These are phyloP conservation scores for Cordyceps pruinosa DNA, from an alignment of 2,329 filamentous ascomycete genomes.

Conservation along the genomic window DNA sequence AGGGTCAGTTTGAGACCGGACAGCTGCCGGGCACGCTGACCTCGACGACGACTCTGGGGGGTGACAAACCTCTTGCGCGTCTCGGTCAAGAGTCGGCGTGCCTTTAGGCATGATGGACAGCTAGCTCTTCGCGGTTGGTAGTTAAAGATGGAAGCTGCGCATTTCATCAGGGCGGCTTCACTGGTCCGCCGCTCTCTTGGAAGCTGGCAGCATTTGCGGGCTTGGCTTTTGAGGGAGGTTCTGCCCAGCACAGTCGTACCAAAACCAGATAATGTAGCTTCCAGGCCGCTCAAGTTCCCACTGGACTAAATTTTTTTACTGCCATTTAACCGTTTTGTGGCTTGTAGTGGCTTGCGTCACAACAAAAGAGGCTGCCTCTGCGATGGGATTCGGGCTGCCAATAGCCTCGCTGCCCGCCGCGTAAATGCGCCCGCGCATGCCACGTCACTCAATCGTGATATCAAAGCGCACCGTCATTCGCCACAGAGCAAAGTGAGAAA, in stretches of 20 bases:
- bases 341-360: not conserved
- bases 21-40: no score
- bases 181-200: no score
- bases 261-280: not conserved
- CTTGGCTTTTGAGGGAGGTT: not conserved
- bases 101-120: no score
- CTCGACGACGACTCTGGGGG: no score
- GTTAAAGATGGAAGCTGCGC: no score
- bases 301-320: not conserved
- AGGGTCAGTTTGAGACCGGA: no score
- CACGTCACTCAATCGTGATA: not conserved
- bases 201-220: no score
- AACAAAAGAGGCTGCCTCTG: not conserved
- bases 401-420: not conserved
- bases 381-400: no score
- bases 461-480: not conserved
- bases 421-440: not conserved
- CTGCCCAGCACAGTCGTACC: not conserved
- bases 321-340: not conserved
- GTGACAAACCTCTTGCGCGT: no score
- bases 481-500: not conserved
- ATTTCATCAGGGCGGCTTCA: no score
- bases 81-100: no score
- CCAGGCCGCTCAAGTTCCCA: not conserved
- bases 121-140: no score